A percentile compares a stretch with the other conserved stretches of the same genome.
Conservation (phyloP, 495 filamentous ascomycete species). For the Aspergillus sparsus region DNA sequence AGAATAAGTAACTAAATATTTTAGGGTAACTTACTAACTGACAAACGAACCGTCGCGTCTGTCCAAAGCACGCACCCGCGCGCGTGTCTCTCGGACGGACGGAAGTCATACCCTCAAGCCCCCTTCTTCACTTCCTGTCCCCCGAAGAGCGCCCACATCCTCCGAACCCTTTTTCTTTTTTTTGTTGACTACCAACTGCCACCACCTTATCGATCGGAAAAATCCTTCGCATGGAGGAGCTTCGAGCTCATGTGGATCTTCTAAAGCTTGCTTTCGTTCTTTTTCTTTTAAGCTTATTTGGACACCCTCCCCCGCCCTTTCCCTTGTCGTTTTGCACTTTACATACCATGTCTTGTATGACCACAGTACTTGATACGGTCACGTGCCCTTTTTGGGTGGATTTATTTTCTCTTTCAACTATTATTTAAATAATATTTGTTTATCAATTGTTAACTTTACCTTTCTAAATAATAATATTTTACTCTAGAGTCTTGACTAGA, state of each 20-base stretch:
- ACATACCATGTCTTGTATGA: slow-evolving; percentile 14
- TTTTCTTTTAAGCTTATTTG: slow-evolving; percentile 29
- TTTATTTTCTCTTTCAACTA: neutral
- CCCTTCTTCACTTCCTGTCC: slow-evolving; percentile 12
- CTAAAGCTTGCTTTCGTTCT: neutral
- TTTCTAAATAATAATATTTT: no score
- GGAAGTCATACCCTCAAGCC: slow-evolving; percentile 21
- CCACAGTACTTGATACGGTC: neutral
- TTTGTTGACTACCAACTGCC: neutral
- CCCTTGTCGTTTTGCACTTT: slow-evolving; percentile 10
- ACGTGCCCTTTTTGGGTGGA: neutral
- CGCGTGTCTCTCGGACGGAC: slow-evolving; percentile 29
- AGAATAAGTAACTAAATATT: no score
- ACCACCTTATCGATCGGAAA: slow-evolving; percentile 11
- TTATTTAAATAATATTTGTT: neutral
- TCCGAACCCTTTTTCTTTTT: slow-evolving; percentile 4
- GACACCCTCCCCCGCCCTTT: slow-evolving; percentile 13
- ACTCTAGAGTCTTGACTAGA: no score
- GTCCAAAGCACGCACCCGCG: neutral
- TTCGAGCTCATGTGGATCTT: slow-evolving; percentile 17
- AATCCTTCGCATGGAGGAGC: slow-evolving; percentile 1
- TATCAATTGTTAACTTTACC: no score
- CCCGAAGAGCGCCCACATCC: slow-evolving; percentile 16
- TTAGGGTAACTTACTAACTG: no score
- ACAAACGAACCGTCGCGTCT: neutral